Conservation (phyloP, 2,329 filamentous ascomycete species). For the Colletotrichum ledebouriae region DNA sequence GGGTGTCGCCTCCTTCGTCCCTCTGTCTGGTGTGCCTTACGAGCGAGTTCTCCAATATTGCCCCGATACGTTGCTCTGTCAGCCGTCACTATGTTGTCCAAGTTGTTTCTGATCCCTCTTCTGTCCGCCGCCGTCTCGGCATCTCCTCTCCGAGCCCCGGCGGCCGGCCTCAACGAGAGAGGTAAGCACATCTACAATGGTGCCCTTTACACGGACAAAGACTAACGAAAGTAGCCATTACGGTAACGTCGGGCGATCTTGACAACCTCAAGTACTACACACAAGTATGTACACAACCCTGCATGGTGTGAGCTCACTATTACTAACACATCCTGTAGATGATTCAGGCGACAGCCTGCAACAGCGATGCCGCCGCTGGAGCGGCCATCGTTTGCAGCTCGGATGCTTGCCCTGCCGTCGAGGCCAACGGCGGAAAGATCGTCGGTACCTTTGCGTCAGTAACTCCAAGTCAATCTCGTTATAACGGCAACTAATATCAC, state of each 20-base stretch:
- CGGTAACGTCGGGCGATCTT: slow-evolving; percentile 51
- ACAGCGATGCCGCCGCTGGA: slow-evolving; percentile 56
- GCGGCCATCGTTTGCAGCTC: slow-evolving; percentile 58
- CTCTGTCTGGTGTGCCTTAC: slow-evolving; percentile 17
- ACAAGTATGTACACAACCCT: slow-evolving; percentile 48
- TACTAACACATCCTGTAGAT: slow-evolving; percentile 48
- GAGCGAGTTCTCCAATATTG: slow-evolving; percentile 30
- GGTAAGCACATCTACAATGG: slow-evolving; percentile 46
- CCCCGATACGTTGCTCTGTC: background rate
- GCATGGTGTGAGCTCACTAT: background rate
- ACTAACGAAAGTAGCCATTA: slow-evolving; percentile 25
- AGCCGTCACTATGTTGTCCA: slow-evolving; percentile 43
- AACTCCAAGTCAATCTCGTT: slow-evolving; percentile 35
- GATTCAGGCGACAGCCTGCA: slow-evolving; percentile 67
- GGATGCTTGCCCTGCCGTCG: slow-evolving; percentile 59
- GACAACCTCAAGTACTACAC: slow-evolving; percentile 61
- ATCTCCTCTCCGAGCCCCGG: slow-evolving; percentile 32
- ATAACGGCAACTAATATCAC: slow-evolving; percentile 29
- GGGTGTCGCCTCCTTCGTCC: background rate
- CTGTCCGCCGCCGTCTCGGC: slow-evolving; percentile 41
- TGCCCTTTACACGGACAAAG: background rate
- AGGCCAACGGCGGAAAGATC: slow-evolving; percentile 58
- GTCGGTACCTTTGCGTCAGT: slow-evolving; percentile 54
- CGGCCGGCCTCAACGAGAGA: slow-evolving; percentile 49
- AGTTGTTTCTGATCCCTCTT: slow-evolving; percentile 40